Evolutionary conservation across 345 rosid genomes (phyloP), one percentile per base, ranked within the genome.

Genomic region (Gynandropsis gynandra): DNA sequence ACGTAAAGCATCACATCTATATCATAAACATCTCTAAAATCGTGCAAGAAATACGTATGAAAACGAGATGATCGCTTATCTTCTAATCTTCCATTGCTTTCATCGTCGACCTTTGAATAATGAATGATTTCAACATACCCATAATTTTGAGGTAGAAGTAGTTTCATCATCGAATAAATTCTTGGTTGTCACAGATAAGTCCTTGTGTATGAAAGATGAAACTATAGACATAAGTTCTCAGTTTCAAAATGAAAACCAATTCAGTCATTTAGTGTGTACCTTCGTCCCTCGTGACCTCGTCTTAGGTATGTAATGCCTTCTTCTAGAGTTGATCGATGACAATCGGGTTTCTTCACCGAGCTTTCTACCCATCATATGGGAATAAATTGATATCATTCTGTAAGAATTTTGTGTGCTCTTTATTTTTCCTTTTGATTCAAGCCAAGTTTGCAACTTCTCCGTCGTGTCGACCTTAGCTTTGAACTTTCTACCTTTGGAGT

Each of bases 351-450:
- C 77, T 73, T 79, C 42, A 63, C 53, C 50, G 79, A 70, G 48
- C 73, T 61, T 32, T 63, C 62, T 70, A 36, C 70, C 49, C 8
- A 56, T 27, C 51, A 69, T 41, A n/a, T 89, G 83, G 32, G 89
- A 71, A 36, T 62, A 64, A 35, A 63, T 40, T 20, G 73, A 68
- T 36, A 69, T 76, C 35, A 54, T 50, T 63, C 79, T 77, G 31
- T 62, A 73, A 4, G 64, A 32, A 39, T n/a, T n/a, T n/a, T n/a
- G n/a, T n/a, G n/a, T n/a, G n/a, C 83, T 82, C 72, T 76, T 85
- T 19, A 73, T 75, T 73, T 87, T 92, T 61, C 97, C 95, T 78
- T 79, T 92, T 46, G 95, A 80, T 74, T 85, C 85, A 19, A 82
- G 84, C 97, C 97, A 87, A 50, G 80, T 78, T 63, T 58, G 77